Conservation (phyloP, 805 yeast species). For the Saccharomyces kudriavzevii region DNA sequence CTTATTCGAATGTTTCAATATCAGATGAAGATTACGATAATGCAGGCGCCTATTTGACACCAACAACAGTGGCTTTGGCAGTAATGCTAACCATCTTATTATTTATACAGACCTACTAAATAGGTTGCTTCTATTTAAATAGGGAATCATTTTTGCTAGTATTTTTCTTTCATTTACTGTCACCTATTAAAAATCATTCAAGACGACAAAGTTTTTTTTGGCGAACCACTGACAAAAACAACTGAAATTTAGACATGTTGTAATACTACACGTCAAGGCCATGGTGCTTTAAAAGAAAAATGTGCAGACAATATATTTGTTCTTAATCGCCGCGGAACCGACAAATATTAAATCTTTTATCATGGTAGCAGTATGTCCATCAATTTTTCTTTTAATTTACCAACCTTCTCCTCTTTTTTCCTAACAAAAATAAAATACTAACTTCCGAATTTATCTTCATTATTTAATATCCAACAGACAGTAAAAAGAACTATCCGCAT, state of each 20-base stretch:
- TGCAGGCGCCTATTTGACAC: constrained; percentile 7
- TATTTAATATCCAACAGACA: constrained; percentile 19
- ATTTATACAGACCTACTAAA: constrained; percentile 9
- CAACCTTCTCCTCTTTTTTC: neutral
- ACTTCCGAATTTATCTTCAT: neutral
- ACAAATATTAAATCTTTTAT: neutral
- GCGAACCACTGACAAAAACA: neutral
- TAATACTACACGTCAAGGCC: neutral
- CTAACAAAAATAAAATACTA: neutral
- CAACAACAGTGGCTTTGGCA: constrained; percentile 14
- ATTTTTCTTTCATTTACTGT: neutral
- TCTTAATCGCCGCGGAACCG: neutral
- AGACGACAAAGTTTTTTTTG: neutral
- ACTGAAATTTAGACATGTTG: neutral
- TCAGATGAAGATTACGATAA: constrained; percentile 4
- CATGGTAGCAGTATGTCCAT: constrained; percentile 5
- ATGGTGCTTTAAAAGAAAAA: neutral
- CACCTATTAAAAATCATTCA: neutral
- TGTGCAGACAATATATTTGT: neutral
- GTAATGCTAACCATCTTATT: constrained; percentile 9
- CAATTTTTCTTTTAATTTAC: neutral
- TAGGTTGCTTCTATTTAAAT: neutral
- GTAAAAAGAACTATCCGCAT: constrained; percentile 82
- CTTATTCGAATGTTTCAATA: neutral
- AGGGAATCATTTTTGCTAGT: neutral